Conservation (phyloP, 2,329 filamentous ascomycete genomes). For the Sporothrix pseudoabietina region DNA sequence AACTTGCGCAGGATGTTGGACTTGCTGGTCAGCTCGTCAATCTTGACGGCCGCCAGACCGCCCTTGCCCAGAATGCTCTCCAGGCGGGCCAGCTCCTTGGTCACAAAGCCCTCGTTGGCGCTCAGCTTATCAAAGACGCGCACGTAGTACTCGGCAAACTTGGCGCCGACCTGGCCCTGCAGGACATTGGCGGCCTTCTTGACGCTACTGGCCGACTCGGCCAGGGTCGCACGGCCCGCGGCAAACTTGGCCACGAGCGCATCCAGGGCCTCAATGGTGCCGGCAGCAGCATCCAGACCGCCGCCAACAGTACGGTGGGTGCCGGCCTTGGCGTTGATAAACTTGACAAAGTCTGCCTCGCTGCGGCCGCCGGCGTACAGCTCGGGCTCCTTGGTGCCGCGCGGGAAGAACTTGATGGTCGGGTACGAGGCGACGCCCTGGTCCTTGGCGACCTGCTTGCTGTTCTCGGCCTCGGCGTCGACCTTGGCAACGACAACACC, state of each 20-base stretch:
- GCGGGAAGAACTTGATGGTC: conserved; percentile 97
- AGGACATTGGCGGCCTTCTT: conserved; percentile 69
- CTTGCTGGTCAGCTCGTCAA: conserved; percentile 83
- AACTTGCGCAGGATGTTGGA: conserved; percentile 87
- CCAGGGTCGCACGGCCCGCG: conserved; percentile 58
- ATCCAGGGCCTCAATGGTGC: conserved; percentile 80
- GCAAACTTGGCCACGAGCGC: conserved; percentile 72
- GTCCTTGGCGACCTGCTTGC: conserved; percentile 74
- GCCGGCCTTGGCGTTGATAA: conserved; percentile 85
- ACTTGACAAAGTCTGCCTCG: conserved; percentile 75
- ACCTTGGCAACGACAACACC: conserved; percentile 90
- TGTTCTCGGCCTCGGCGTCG: conserved; percentile 81
- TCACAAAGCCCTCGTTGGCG: conserved; percentile 74
- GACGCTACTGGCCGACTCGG: conserved; percentile 68
- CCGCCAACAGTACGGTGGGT: conserved; percentile 84
- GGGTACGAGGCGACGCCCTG: conserved; percentile 86
- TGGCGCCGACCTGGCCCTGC: conserved; percentile 64
- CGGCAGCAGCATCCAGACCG: conserved; percentile 74
- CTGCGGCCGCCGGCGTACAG: conserved; percentile 74
- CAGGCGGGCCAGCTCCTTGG: conserved; percentile 83
- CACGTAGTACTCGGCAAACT: conserved; percentile 92
- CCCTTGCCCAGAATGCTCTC: conserved; percentile 83
- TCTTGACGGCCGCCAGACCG: conserved; percentile 79
- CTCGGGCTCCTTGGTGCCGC: conserved; percentile 72
- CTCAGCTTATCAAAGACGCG: conserved; percentile 84